Conservation (phyloP, 768 basidiomycete genomes). For the Calocybe cyanea region DNA sequence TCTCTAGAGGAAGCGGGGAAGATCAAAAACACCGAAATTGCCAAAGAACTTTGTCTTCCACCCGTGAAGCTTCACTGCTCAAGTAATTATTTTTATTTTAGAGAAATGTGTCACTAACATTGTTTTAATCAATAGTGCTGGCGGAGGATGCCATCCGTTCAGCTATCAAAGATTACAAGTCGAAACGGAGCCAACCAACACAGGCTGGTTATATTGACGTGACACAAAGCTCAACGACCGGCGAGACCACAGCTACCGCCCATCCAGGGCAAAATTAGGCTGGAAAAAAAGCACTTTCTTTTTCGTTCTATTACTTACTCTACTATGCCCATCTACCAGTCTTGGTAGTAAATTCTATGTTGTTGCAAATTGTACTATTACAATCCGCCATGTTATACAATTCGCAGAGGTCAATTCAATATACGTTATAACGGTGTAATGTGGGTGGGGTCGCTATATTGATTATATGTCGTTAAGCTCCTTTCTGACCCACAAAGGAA, state of each 20-base stretch:
- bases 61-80: slow-evolving; percentile 97
- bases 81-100: slow-evolving; percentile 42
- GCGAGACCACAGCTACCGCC: slow-evolving; percentile 51
- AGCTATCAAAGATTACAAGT: slow-evolving; percentile 93
- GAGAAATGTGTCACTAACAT: neutral
- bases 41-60: slow-evolving; percentile 91
- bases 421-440: neutral
- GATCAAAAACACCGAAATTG: slow-evolving; percentile 99
- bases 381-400: slow-evolving; percentile 22
- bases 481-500: slow-evolving; percentile 66
- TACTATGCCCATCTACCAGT: neutral
- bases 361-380: slow-evolving; percentile 25
- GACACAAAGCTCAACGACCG: slow-evolving; percentile 50
- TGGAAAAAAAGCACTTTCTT: neutral
- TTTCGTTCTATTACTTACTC: neutral
- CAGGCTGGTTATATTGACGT: slow-evolving; percentile 70
- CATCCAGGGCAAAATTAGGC: slow-evolving; percentile 37
- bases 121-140: slow-evolving; percentile 54
- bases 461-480: slow-evolving; percentile 18
- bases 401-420: neutral
- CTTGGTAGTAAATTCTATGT: neutral
- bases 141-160: slow-evolving; percentile 99
- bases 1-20: slow-evolving; percentile 90
- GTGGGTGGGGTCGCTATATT: neutral
- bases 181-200: slow-evolving; percentile 66